phyloP scores from a whole-genome alignment of 805 yeast genomes.

The Schizosaccharomyces osmophilus region DNA sequence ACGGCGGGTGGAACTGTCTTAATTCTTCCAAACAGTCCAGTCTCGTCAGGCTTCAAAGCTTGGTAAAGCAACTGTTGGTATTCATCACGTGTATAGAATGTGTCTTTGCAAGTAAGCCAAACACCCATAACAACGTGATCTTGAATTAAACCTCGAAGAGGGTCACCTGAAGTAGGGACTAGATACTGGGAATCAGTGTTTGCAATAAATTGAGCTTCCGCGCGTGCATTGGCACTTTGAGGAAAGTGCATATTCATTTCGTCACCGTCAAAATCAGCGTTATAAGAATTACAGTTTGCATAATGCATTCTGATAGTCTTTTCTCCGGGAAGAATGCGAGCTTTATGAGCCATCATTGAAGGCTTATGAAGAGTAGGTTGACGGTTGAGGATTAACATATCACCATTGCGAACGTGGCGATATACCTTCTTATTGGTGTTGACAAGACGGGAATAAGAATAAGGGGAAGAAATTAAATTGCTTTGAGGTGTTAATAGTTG shows the following conservation, averaged over 20 bases:
- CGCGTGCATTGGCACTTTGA: conserved; percentile 87
- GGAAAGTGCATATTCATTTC: conserved; percentile 99
- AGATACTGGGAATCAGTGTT: conserved; percentile 92
- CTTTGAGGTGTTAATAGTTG: conserved; percentile 66
- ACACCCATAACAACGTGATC: conserved; percentile 98
- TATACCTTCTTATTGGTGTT: conserved; percentile 74
- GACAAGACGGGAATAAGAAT: conserved; percentile 26
- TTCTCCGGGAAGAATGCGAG: conserved; percentile 88
- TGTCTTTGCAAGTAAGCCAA: conserved; percentile 84
- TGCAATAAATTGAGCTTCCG: conserved; percentile 85
- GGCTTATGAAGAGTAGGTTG: conserved; percentile 98
- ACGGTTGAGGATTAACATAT: conserved; percentile 93
- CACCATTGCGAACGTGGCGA: conserved; percentile 84
- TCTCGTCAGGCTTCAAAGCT: conserved; percentile 86
- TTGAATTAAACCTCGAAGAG: conserved; percentile 94
- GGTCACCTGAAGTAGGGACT: conserved; percentile 96
- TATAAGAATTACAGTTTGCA: conserved; percentile 97
- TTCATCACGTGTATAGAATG: conserved; percentile 69
- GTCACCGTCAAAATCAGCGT: conserved; percentile 98
- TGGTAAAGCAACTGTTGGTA: conserved; percentile 89
- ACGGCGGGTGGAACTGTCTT: conserved; percentile 76
- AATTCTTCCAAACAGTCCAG: conserved; percentile 25
- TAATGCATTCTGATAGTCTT: conserved; percentile 89
- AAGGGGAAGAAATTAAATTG: conserved; percentile 6
- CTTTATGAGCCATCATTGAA: conserved; percentile 98